Base-by-base conservation (phyloP, 2,329 filamentous ascomycete species). In the Alternaria sp. region DNA sequence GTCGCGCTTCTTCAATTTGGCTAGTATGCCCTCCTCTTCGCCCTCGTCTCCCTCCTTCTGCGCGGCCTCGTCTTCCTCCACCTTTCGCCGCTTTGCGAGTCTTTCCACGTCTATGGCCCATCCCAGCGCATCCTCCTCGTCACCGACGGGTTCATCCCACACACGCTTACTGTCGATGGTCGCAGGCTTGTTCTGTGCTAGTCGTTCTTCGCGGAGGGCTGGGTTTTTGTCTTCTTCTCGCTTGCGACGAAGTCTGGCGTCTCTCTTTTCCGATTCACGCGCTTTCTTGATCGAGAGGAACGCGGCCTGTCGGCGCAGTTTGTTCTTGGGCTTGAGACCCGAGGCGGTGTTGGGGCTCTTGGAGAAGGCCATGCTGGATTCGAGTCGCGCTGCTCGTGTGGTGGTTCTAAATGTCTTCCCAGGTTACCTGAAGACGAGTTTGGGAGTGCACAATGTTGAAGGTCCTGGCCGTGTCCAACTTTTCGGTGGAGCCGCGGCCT, bases 191-290 rank as follows among this genome's bases (percentile, higher is more conserved):
- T 97, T 97, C 67, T 86, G 88, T 61, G 88, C 88, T 62, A 94
- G 83, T 70, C 95, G 87, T 66, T 90, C 87, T 62, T 87, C 88
- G 68, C 88, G 88, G 61, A 97, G 80, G 60, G 88, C 86, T 2
- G 94, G 94, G 72, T 97, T 88, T 78, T 90, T 91, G 65, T 90
- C 87, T 80, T 99, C 95, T 74, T 94, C 91, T 80, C 91, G 92
- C 81, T 92, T 93, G 61, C 92, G 86, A 49, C 87, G 87, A 76
- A 93, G 90, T 64, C 94, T 88, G 72, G 89, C 86, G 71, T 93
- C 91, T 72, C 92, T 89, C 71, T 90, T 91, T 47, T 88, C 83
- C 74, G 89, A 89, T 75, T 93, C 91, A 66, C 87, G 87, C 44
- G 86, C 83, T 75, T 90, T 91, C 81, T 97, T 98, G 74, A 91